These are phyloP conservation scores for Eutypa lata DNA, from an alignment of 2,329 filamentous ascomycete genomes.

Conservation along the genomic window DNA sequence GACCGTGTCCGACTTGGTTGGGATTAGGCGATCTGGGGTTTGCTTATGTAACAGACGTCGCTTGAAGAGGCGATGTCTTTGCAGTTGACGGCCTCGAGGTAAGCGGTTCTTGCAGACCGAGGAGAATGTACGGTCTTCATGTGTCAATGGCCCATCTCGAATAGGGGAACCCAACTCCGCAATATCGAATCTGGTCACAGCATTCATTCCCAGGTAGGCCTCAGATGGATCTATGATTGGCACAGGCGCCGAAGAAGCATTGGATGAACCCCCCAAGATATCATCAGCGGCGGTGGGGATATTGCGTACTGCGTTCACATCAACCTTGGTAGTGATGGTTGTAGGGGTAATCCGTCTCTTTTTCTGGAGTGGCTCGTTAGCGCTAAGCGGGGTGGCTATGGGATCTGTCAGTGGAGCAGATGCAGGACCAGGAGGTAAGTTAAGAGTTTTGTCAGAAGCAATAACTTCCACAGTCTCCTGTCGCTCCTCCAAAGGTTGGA, in stretches of 20 bases:
- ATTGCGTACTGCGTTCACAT: conserved; percentile 14
- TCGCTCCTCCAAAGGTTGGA: neutral
- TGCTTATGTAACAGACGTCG: conserved; percentile 12
- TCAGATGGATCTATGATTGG: neutral
- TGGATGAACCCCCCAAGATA: conserved; percentile 1
- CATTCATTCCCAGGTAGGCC: conserved; percentile 22
- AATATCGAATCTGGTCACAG: conserved; percentile 23
- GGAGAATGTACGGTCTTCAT: conserved; percentile 10
- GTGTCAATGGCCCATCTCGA: neutral
- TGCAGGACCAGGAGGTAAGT: neutral
- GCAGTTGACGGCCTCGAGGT: conserved; percentile 19
- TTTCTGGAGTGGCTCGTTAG: conserved; percentile 15
- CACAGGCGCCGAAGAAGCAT: neutral
- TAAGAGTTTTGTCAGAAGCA: neutral
- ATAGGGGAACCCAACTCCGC: conserved; percentile 6
- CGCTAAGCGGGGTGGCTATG: neutral
- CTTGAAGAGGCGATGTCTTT: conserved; percentile 22
- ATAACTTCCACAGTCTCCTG: neutral
- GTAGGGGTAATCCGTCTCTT: conserved; percentile 22
- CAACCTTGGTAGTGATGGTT: conserved; percentile 15
- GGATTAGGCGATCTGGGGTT: conserved; percentile 1
- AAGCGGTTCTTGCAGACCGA: conserved; percentile 3
- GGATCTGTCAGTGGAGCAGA: neutral
- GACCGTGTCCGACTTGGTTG: conserved; percentile 23
- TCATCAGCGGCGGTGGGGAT: conserved; percentile 24